phyloP scores from a whole-genome alignment of 1,284 basidiomycete genomes.

The Coniferiporia sulphurascens region DNA sequence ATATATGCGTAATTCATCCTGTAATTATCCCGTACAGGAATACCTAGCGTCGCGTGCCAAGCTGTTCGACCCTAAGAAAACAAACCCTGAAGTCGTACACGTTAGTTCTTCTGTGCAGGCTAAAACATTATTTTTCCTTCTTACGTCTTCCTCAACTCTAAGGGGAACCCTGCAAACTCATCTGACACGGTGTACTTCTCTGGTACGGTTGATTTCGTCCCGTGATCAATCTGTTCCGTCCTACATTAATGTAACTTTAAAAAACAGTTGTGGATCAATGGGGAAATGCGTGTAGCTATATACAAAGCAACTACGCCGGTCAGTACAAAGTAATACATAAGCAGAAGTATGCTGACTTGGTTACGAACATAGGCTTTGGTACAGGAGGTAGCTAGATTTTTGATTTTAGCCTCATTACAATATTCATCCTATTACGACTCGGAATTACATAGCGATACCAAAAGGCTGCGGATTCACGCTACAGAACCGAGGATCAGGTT shows the following conservation, averaged over 20 bases:
- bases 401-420: neutral
- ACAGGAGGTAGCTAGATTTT: conserved; percentile 50
- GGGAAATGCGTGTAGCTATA: conserved; percentile 94
- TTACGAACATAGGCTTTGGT: conserved; percentile 54
- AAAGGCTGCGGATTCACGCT: conserved; percentile 93
- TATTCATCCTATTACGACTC: conserved; percentile 14
- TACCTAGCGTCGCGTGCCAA: conserved; percentile 81
- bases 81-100: conserved; percentile 64
- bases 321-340: conserved; percentile 21
- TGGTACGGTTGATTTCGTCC: conserved; percentile 36
- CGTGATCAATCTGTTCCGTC: neutral
- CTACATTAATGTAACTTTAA: neutral
- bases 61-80: conserved; percentile 67
- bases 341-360: neutral
- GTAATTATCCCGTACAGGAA: conserved; percentile 39
- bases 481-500: conserved; percentile 89
- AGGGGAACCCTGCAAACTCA: conserved; percentile 77
- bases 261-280: conserved; percentile 72
- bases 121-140: neutral
- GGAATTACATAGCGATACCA: conserved; percentile 64
- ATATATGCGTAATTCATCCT: neutral
- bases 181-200: conserved; percentile 95
- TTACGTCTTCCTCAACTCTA: neutral
- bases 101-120: conserved; percentile 34
- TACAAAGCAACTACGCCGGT: conserved; percentile 90